Evolutionary conservation across 1,139 yeast genomes (phyloP).

Genomic region (Saccharomyces hybrid): DNA sequence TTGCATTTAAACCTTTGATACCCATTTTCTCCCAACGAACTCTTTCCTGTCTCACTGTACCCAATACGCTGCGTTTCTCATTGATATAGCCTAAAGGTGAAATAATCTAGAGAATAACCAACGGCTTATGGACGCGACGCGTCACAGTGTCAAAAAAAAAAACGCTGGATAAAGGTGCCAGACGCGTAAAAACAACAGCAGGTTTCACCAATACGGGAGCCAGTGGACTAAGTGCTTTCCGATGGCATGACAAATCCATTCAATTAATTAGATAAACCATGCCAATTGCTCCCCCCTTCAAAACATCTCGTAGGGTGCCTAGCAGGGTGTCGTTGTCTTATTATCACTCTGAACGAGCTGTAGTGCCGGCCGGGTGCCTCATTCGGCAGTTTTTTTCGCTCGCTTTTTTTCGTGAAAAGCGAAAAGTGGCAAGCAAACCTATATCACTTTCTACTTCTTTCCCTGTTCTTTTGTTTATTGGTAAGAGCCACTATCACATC

Average conservation of each 20-base stretch:
- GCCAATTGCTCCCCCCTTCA: too few relatives aligned
- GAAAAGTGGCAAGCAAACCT: background rate
- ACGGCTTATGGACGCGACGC: background rate
- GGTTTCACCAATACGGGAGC: too few relatives aligned
- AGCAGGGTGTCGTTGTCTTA: background rate
- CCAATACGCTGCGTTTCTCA: background rate
- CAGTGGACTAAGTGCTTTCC: background rate
- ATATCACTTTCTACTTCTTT: constrained; percentile 1
- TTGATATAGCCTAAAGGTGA: background rate
- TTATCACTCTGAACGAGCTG: background rate
- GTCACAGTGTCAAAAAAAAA: background rate
- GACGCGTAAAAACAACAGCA: background rate
- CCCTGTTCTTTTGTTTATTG: background rate
- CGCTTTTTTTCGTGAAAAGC: background rate
- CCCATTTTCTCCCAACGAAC: constrained; percentile 44
- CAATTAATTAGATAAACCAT: too few relatives aligned
- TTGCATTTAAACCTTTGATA: constrained; percentile 52
- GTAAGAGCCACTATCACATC: background rate
- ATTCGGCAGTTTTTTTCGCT: background rate
- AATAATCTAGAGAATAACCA: background rate
- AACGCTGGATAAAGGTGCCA: background rate
- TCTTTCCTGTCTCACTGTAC: constrained; percentile 1
- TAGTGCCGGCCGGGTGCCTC: background rate
- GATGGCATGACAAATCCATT: background rate
- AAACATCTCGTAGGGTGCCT: background rate